Evolutionary conservation across 2,329 filamentous ascomycete species (phyloP).

Genomic region (Cyphellophora europaea): DNA sequence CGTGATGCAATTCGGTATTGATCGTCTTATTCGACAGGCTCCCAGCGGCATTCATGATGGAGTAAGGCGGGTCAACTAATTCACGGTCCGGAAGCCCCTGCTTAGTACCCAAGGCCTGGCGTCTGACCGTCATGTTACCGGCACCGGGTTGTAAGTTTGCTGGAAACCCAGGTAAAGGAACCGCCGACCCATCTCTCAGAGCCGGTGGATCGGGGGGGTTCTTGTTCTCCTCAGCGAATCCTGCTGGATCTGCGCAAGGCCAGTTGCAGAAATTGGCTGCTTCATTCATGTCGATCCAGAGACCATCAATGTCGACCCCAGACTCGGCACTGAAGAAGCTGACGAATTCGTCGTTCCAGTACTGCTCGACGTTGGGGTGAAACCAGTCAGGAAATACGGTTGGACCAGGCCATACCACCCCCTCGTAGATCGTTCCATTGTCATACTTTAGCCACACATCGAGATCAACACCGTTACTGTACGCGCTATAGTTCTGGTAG

Average conservation of each 20-base stretch:
- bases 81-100: no score
- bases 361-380: constrained; percentile 50
- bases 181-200: no score
- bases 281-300: constrained; percentile 69
- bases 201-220: no score
- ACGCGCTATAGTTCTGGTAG: constrained; percentile 43
- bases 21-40: no score
- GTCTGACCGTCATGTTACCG: no score
- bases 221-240: constrained; percentile 41
- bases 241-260: constrained; percentile 43
- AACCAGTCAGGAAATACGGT: constrained; percentile 74
- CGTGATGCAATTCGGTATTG: no score
- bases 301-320: constrained; percentile 65
- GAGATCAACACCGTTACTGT: constrained; percentile 54
- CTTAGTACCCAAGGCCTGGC: no score
- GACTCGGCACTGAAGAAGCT: constrained; percentile 53
- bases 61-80: no score
- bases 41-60: no score
- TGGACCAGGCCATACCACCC: constrained; percentile 23
- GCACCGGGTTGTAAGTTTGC: no score
- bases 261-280: constrained; percentile 45
- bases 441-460: constrained; percentile 34
- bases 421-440: constrained; percentile 36
- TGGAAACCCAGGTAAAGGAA: no score
- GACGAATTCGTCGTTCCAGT: constrained; percentile 61